A percentile compares a stretch with the other conserved stretches of the same genome.
These are phyloP conservation scores for Tolypocladium cylindrosporum DNA, from an alignment of 2,329 filamentous ascomycete species.

Conservation along the genomic window DNA sequence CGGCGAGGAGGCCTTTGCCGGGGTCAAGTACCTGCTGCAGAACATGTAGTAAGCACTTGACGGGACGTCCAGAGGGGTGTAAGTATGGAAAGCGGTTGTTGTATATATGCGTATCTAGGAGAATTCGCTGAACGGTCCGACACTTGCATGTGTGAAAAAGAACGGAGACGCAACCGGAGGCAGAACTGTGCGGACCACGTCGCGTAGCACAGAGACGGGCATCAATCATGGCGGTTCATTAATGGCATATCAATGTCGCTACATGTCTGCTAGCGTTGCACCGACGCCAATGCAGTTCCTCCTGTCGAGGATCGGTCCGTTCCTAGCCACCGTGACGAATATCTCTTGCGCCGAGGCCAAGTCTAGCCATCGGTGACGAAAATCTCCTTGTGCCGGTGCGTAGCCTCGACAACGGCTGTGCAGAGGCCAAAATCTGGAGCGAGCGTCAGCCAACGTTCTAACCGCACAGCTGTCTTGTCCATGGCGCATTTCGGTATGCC, in stretches of 20 bases:
- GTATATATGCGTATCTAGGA: background rate
- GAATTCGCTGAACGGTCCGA: background rate
- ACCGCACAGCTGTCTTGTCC: background rate
- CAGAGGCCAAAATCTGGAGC: slow-evolving; percentile 61
- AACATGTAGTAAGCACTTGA: slow-evolving; percentile 22
- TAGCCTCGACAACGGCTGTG: slow-evolving; percentile 74
- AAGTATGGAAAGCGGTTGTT: background rate
- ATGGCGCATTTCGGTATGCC: no score
- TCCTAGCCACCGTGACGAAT: slow-evolving; percentile 18
- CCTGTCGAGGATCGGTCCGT: background rate
- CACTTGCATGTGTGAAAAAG: background rate
- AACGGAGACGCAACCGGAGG: background rate
- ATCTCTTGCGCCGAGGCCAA: no score
- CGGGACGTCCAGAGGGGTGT: background rate
- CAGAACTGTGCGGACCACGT: background rate
- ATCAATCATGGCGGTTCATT: background rate
- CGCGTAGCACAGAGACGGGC: background rate
- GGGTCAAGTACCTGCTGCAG: slow-evolving; percentile 48
- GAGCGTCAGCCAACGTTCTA: background rate
- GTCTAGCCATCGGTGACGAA: slow-evolving; percentile 50
- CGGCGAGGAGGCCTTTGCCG: slow-evolving; percentile 32
- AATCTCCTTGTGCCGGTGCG: slow-evolving; percentile 70
- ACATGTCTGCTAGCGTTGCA: background rate
- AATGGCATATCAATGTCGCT: background rate
- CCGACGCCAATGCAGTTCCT: background rate